phyloP scores from a whole-genome alignment of 1,139 yeast genomes.

The Hemisphaericaspora subhashii region DNA sequence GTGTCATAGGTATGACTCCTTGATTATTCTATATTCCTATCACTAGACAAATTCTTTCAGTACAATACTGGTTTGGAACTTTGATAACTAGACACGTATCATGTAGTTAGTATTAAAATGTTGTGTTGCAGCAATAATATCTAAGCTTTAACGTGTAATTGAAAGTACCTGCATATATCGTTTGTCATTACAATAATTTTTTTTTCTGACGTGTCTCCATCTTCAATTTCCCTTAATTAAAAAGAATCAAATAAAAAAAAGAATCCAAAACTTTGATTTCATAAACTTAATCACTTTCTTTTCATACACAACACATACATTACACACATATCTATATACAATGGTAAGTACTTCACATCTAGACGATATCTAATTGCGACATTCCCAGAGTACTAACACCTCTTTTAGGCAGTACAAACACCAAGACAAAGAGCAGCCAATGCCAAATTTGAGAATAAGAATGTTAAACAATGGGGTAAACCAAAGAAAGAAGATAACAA shows the following conservation, averaged over 20 bases:
- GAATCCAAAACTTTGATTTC: background rate
- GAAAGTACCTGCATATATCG: no score
- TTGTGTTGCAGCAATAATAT: no score
- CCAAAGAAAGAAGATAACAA: constrained; percentile 34
- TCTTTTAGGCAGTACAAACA: constrained; percentile 57
- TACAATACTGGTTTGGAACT: no score
- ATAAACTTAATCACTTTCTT: background rate
- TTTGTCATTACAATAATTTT: background rate
- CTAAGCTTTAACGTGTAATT: no score
- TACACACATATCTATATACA: background rate
- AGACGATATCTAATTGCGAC: no score
- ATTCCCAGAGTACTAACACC: no score
- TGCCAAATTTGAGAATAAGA: constrained; percentile 72
- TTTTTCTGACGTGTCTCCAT: constrained; percentile 1
- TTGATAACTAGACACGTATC: no score
- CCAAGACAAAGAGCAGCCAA: constrained; percentile 86
- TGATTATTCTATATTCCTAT: no score
- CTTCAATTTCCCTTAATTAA: background rate
- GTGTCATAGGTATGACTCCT: no score
- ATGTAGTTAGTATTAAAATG: no score
- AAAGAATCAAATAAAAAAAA: background rate
- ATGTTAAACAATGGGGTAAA: constrained; percentile 70
- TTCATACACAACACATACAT: background rate
- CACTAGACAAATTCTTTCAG: no score
- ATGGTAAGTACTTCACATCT: background rate